phyloP scores from a whole-genome alignment of 768 basidiomycete species.

The Rossbeevera mucosa region DNA sequence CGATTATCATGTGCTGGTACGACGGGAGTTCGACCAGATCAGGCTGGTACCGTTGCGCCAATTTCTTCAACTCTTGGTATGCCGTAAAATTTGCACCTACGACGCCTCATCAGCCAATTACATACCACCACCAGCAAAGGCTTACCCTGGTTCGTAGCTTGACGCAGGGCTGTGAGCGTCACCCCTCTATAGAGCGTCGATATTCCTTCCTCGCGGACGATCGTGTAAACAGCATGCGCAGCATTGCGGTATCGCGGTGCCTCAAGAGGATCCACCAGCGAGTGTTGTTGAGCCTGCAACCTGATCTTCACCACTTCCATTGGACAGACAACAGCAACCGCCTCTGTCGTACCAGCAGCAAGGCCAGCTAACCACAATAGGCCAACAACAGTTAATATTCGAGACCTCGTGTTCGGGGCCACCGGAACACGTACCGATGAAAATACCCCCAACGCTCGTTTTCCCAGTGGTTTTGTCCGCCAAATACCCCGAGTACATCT shows the following conservation, averaged over 20 bases:
- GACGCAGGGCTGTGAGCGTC: conserved; percentile 84
- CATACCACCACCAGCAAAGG: conserved; percentile 3
- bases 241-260: conserved; percentile 93
- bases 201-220: conserved; percentile 88
- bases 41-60: conserved; percentile 75
- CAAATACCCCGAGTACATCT: conserved; percentile 84
- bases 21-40: conserved; percentile 76
- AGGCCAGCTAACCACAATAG: conserved; percentile 66
- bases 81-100: conserved; percentile 98
- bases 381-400: neutral
- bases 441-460: conserved; percentile 75
- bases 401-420: neutral
- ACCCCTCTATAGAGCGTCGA: conserved; percentile 88
- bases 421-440: conserved; percentile 59
- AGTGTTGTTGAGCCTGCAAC: conserved; percentile 95
- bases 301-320: conserved; percentile 99
- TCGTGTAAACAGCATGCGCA: conserved; percentile 92
- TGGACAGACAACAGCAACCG: conserved; percentile 89
- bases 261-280: conserved; percentile 92
- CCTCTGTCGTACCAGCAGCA: conserved; percentile 93
- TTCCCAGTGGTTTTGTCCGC: conserved; percentile 74
- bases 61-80: conserved; percentile 93
- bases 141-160: conserved; percentile 95
- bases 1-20: conserved; percentile 94
- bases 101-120: conserved; percentile 1